Evolutionary conservation across 305 asterid genomes (phyloP), one percentile per base, ranked within the genome.

Genomic region (Andrographis paniculata): DNA sequence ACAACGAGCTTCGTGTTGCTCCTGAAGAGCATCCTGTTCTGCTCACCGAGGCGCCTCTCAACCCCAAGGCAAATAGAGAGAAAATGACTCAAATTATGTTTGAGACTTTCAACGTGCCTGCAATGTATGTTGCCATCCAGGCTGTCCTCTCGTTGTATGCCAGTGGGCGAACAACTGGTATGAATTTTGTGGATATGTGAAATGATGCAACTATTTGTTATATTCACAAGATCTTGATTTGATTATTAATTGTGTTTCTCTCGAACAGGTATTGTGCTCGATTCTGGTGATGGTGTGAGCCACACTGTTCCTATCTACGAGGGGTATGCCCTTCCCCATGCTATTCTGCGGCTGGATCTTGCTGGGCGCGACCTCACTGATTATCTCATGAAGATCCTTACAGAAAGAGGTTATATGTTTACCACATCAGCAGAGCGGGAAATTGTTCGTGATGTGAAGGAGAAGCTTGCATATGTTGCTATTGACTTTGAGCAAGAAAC

Each of bases 121-220:
- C n/a, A n/a, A n/a, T n/a, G n/a, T n/a, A n/a, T n/a, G n/a, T n/a
- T n/a, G n/a, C n/a, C n/a, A n/a, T n/a, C n/a, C n/a, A n/a, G n/a
- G 79, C 79, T 27, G 79, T 72, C 23, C 79, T 72, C 55, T 73
- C 80, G 1, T 55, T 73, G 23, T 73, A 69, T 51, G 80, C 80
- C 28, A 73, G 76, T 69, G 80, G 80, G 1, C 80, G 76, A 46
- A 73, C 80, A 17, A 73, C 80, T 42, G 80, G 80, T 73, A 58
- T 36, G 53, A 21, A 14, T 42, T 21, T 35, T 7, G 2, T 42
- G 17, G 9, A 14, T 40, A 23, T 33, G 14, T 36, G 7, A 15
- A 17, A n/a, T 6, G 46, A 43, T 50, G 20, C 9, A 17, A 39
- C 45, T 17, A 21, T 17, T 8, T 20, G 50, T 35, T 20, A 1